A percentile compares a stretch with the other conserved stretches of the same genome.
Conservation (phyloP, 129 eudicot genomes). For the Lonicera japonica region DNA sequence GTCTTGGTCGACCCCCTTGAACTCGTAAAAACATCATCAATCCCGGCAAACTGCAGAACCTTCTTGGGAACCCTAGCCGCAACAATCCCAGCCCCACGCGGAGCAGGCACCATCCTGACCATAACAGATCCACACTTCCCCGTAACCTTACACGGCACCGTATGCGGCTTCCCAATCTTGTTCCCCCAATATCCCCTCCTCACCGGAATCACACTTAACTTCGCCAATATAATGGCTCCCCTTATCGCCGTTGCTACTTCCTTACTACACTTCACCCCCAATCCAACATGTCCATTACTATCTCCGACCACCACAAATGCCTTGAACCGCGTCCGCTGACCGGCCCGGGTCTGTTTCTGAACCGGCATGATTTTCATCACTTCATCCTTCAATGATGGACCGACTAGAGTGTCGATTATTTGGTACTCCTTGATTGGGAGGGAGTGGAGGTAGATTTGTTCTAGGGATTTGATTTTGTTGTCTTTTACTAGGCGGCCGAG, state of each 20-base stretch:
- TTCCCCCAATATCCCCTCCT: slow-evolving; percentile 70
- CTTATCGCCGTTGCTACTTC: slow-evolving; percentile 59
- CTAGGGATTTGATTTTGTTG: slow-evolving; percentile 37
- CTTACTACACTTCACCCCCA: slow-evolving; percentile 28
- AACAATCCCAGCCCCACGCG: slow-evolving; percentile 62
- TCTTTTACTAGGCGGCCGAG: slow-evolving; percentile 68
- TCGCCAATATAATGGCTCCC: slow-evolving; percentile 46
- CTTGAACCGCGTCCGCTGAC: slow-evolving; percentile 76
- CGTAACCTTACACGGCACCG: slow-evolving; percentile 39
- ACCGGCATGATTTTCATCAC: slow-evolving; percentile 84
- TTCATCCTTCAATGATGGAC: slow-evolving; percentile 47
- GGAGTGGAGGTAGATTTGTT: slow-evolving; percentile 49
- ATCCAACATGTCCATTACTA: slow-evolving; percentile 27
- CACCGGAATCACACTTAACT: slow-evolving; percentile 50
- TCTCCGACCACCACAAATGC: slow-evolving; percentile 65
- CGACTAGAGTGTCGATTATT: slow-evolving; percentile 39
- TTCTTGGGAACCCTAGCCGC: slow-evolving; percentile 67
- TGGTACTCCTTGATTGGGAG: slow-evolving; percentile 61
- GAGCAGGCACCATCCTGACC: slow-evolving; percentile 40
- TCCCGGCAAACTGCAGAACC: slow-evolving; percentile 61
- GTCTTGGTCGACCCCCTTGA: slow-evolving; percentile 64
- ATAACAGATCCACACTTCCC: slow-evolving; percentile 35
- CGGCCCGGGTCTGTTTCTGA: slow-evolving; percentile 78
- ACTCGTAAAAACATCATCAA: slow-evolving; percentile 54
- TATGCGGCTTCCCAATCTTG: slow-evolving; percentile 56